Evolutionary conservation across 2,329 filamentous ascomycete species (phyloP).

Genomic region (Aspergillus pseudoviridinutans): DNA sequence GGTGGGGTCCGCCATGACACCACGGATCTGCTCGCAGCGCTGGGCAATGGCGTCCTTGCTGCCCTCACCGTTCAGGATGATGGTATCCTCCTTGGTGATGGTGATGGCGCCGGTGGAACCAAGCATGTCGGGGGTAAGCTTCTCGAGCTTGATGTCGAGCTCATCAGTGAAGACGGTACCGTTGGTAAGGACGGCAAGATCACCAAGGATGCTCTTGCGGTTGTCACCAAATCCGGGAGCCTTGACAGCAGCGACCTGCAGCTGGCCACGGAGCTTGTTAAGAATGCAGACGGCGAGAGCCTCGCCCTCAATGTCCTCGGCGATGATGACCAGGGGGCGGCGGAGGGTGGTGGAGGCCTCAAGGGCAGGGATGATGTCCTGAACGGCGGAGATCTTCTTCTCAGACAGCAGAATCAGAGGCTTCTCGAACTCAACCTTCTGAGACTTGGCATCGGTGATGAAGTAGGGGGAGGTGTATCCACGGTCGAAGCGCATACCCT

Average conservation of each 20-base stretch:
- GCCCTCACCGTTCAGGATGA: constrained; percentile 94
- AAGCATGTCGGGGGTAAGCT: constrained; percentile 92
- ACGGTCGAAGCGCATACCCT: constrained; percentile 99
- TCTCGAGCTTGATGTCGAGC: constrained; percentile 98
- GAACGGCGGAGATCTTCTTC: constrained; percentile 99
- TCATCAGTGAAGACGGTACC: constrained; percentile 97
- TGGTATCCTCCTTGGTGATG: constrained; percentile 99
- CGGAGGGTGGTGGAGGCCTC: constrained; percentile 95
- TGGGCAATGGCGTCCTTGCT: constrained; percentile 90
- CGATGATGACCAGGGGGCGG: constrained; percentile 95
- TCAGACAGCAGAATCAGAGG: constrained; percentile 96
- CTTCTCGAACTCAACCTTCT: constrained; percentile 99
- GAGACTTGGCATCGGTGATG: constrained; percentile 97
- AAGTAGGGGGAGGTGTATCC: constrained; percentile 99
- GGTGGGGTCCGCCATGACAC: constrained; percentile 86
- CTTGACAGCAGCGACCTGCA: constrained; percentile 98
- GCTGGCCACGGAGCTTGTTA: constrained; percentile 99
- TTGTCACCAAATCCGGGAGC: constrained; percentile 99
- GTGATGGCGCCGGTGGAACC: constrained; percentile 97
- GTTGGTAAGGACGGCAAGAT: constrained; percentile 93
- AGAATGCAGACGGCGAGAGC: constrained; percentile 98
- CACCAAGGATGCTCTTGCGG: constrained; percentile 98
- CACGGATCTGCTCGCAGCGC: constrained; percentile 98
- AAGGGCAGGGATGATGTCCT: constrained; percentile 97
- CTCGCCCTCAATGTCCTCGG: constrained; percentile 98